Conservation (phyloP, 2,329 filamentous ascomycete genomes). For the Sordariomycetes sp. region DNA sequence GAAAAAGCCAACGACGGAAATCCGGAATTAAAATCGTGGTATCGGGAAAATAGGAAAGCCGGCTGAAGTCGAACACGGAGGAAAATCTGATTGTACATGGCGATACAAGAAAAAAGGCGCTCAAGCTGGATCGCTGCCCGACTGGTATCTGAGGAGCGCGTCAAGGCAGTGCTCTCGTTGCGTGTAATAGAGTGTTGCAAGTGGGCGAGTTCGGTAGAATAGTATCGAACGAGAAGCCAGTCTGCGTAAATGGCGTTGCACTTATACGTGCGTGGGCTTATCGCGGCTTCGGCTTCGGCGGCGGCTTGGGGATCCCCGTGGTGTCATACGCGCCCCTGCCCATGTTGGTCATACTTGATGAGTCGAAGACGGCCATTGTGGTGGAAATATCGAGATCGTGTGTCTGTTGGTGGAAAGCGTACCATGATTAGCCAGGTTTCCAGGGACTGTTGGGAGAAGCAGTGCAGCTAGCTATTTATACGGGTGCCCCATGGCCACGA, state of each 20-base stretch:
- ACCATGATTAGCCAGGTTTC: conserved; percentile 2
- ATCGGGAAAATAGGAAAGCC: conserved; percentile 13
- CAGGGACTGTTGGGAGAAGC: not conserved
- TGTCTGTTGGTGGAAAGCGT: conserved; percentile 2
- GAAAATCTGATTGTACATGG: conserved; percentile 12
- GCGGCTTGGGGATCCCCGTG: conserved; percentile 36
- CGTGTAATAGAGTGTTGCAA: not conserved
- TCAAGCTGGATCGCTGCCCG: conserved; percentile 6
- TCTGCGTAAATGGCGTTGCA: not conserved
- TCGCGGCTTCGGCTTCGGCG: conserved; percentile 27
- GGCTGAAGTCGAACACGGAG: conserved; percentile 12
- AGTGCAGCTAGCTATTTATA: not conserved
- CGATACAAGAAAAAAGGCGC: not conserved
- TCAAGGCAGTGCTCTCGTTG: conserved; percentile 1
- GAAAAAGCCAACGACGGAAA: not conserved
- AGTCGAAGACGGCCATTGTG: conserved; percentile 25
- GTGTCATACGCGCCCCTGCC: conserved; percentile 42
- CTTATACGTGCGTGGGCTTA: conserved; percentile 12
- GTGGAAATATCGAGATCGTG: conserved; percentile 6
- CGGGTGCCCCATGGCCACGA: not conserved
- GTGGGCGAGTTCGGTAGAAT: conserved; percentile 5
- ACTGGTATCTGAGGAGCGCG: conserved; percentile 4
- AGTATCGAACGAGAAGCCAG: conserved; percentile 6
- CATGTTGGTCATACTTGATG: conserved; percentile 29
- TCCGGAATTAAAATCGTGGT: conserved; percentile 21